A percentile compares a stretch with the other conserved stretches of the same genome.
Evolutionary conservation across 768 basidiomycete genomes (phyloP).

Genomic region (Boletus tylopilopsis): DNA sequence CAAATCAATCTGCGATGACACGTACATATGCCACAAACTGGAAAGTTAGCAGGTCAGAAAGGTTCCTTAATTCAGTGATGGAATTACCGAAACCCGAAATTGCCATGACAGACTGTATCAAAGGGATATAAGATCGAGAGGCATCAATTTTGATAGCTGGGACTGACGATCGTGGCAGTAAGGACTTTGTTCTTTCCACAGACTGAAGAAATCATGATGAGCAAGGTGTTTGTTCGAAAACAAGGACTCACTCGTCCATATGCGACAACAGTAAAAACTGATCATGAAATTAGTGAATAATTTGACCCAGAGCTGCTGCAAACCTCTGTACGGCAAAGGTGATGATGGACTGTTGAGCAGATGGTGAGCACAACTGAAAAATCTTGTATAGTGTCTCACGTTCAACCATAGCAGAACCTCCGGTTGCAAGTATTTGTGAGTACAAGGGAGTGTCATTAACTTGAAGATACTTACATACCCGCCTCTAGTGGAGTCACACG

Average conservation of each 20-base stretch:
- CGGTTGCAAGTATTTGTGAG: background rate
- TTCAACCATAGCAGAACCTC: background rate
- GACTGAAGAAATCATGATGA: background rate
- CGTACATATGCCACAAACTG: conserved; percentile 11
- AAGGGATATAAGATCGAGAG: background rate
- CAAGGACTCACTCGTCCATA: conserved; percentile 13
- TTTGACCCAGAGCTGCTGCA: background rate
- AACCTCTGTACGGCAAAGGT: conserved; percentile 5
- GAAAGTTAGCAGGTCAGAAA: background rate
- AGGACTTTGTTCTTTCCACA: conserved; percentile 14
- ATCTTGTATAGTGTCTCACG: background rate
- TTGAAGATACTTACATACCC: background rate
- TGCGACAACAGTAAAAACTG: conserved; percentile 16
- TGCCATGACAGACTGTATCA: background rate
- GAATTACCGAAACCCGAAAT: background rate
- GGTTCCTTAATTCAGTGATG: background rate
- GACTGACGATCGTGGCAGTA: conserved; percentile 10
- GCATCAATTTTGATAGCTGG: background rate
- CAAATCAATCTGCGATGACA: background rate
- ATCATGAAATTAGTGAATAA: background rate
- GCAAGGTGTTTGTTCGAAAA: background rate
- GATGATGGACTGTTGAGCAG: background rate
- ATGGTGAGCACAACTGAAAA: background rate
- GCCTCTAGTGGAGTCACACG: conserved; percentile 4
- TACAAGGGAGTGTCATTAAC: too few species aligned